Conservation (phyloP, 2,329 filamentous ascomycete species). For the Coniochaeta prunicola region DNA sequence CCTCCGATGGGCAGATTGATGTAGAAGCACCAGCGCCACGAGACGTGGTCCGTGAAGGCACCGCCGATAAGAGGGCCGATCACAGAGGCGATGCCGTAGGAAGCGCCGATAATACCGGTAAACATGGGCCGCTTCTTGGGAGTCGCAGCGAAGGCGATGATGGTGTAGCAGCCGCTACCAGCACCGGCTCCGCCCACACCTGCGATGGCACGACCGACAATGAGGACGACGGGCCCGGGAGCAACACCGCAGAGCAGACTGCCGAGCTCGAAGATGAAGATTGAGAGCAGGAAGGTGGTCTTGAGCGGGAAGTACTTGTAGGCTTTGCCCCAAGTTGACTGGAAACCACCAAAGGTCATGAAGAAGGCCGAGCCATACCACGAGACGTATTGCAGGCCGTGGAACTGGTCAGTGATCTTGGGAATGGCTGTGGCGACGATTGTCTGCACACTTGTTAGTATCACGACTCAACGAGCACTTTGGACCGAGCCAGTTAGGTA, state of each 20-base stretch:
- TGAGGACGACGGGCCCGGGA: background rate
- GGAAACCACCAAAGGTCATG: conserved; percentile 2
- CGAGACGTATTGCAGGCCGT: background rate
- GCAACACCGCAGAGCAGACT: conserved; percentile 1
- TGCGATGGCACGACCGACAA: background rate
- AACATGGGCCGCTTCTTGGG: background rate
- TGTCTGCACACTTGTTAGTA: background rate
- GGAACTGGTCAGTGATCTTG: conserved; percentile 3
- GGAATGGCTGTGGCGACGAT: conserved; percentile 1
- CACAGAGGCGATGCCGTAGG: conserved; percentile 2
- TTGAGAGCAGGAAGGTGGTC: conserved; percentile 1
- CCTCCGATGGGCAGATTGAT: conserved; percentile 24
- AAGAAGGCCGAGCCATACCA: conserved; percentile 3
- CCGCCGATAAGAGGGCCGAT: conserved; percentile 1
- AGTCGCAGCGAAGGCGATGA: background rate
- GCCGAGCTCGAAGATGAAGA: conserved; percentile 4
- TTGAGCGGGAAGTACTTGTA: conserved; percentile 4
- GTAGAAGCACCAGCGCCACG: conserved; percentile 16
- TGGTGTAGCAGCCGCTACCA: conserved; percentile 9
- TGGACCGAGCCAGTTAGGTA: background rate
- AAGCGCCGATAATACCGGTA: conserved; percentile 1
- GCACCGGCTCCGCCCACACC: background rate
- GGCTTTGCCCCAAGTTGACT: conserved; percentile 3
- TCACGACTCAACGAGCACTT: background rate
- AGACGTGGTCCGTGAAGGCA: background rate